phyloP scores from a whole-genome alignment of 192 early-diverging fungal genomes.

The Coemansia sp. region DNA sequence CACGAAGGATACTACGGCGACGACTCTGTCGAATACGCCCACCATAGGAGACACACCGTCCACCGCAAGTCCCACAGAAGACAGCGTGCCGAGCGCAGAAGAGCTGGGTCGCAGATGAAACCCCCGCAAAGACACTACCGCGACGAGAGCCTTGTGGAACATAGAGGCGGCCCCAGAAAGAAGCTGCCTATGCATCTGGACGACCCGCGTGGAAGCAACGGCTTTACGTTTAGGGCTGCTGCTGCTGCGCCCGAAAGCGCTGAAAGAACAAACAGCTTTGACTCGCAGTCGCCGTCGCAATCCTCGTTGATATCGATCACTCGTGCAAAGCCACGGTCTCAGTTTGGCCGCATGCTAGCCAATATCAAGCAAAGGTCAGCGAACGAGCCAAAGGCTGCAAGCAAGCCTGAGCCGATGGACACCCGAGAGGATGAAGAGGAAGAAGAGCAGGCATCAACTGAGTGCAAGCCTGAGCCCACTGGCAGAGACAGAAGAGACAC shows the following conservation, averaged over 20 bases:
- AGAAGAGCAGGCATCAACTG: no score
- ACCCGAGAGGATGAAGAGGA: neutral
- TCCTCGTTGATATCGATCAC: neutral
- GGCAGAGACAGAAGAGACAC: neutral
- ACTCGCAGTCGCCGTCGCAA: conserved; percentile 23
- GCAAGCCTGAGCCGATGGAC: neutral
- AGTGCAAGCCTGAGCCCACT: neutral
- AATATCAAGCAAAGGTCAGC: conserved; percentile 34
- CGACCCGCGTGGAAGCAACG: conserved; percentile 40
- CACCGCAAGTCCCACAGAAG: conserved; percentile 9
- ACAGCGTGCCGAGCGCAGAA: conserved; percentile 1
- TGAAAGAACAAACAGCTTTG: conserved; percentile 8
- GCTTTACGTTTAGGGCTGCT: conserved; percentile 11
- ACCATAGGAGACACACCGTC: conserved; percentile 5
- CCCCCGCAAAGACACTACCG: neutral
- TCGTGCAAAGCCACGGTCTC: conserved; percentile 30
- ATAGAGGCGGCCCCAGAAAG: neutral
- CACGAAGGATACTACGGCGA: conserved; percentile 15
- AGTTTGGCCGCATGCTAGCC: conserved; percentile 49
- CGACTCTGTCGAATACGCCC: conserved; percentile 6
- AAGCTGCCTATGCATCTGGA: conserved; percentile 22
- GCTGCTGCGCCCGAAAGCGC: neutral
- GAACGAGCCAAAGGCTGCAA: neutral
- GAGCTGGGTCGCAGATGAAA: neutral
- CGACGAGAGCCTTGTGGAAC: neutral